Evolutionary conservation across 2,329 filamentous ascomycete species (phyloP).

Genomic region (Penicillium sp.): DNA sequence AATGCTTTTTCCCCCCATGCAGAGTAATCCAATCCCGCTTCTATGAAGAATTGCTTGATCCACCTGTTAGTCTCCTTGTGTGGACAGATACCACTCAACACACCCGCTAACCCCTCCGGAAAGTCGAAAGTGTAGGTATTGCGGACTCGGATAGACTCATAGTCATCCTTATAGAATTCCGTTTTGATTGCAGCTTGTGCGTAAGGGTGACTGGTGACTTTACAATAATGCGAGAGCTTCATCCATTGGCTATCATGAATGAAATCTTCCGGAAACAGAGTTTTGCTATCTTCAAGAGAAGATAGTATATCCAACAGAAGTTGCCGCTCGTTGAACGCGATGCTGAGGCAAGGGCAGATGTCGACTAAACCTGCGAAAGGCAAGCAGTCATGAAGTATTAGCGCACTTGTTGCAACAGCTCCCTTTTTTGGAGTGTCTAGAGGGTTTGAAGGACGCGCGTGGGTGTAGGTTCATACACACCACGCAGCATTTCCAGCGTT

Average conservation of each 20-base stretch:
- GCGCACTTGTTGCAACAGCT: too few species aligned
- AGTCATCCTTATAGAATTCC: not conserved
- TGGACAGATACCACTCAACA: not conserved
- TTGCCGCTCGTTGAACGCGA: not conserved
- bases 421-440: too few species aligned
- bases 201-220: not conserved
- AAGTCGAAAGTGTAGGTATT: not conserved
- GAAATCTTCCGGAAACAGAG: not conserved
- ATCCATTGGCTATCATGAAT: too few species aligned
- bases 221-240: not conserved
- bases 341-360: not conserved
- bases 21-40: not conserved
- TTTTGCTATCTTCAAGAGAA: accelerated
- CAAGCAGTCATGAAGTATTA: too few species aligned
- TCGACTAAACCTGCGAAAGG: not conserved
- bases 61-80: not conserved
- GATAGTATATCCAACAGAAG: not conserved
- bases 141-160: not conserved
- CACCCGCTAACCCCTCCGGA: not conserved
- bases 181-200: not conserved
- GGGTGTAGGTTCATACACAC: too few species aligned
- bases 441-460: too few species aligned
- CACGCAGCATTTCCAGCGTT: too few species aligned
- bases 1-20: not conserved
- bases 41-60: not conserved